These are phyloP conservation scores for Candida tibetensis DNA, from an alignment of 805 yeast species.

Conservation along the genomic window DNA sequence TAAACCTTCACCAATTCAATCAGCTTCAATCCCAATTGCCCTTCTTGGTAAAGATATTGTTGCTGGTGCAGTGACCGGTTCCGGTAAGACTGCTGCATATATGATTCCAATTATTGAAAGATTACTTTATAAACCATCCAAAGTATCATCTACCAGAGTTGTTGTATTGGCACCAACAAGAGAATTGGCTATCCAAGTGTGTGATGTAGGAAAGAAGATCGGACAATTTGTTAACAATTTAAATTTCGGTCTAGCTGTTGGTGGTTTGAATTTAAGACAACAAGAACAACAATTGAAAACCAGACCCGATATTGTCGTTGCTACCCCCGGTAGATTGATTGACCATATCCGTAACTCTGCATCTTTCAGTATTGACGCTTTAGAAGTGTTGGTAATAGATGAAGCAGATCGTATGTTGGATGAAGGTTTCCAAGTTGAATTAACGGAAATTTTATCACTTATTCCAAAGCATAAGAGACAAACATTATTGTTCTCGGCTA, in stretches of 20 bases:
- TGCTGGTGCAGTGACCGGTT: constrained; percentile 99
- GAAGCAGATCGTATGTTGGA: constrained; percentile 99
- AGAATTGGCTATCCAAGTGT: constrained; percentile 94
- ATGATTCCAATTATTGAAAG: constrained; percentile 95
- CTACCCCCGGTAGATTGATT: constrained; percentile 98
- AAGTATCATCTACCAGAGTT: constrained; percentile 84
- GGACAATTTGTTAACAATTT: constrained; percentile 73
- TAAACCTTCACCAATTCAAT: constrained; percentile 92
- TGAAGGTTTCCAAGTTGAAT: constrained; percentile 96
- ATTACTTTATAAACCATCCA: constrained; percentile 81
- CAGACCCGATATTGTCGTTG: constrained; percentile 94
- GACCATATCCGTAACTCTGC: constrained; percentile 96
- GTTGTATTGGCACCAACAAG: constrained; percentile 93
- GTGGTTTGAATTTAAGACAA: constrained; percentile 92
- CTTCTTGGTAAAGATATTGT: constrained; percentile 92
- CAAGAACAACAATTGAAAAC: constrained; percentile 92
- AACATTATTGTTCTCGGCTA: constrained; percentile 92
- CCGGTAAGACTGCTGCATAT: constrained; percentile 99
- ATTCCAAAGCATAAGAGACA: constrained; percentile 87
- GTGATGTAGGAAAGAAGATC: constrained; percentile 86
- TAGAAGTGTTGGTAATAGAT: constrained; percentile 90
- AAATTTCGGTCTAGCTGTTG: constrained; percentile 93
- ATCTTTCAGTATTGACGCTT: constrained; percentile 83
- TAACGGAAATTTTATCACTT: constrained; percentile 82
- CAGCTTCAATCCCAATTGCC: constrained; percentile 91